Base-by-base conservation (phyloP, 2,329 filamentous ascomycete genomes). In the Epichloe bromicola region DNA sequence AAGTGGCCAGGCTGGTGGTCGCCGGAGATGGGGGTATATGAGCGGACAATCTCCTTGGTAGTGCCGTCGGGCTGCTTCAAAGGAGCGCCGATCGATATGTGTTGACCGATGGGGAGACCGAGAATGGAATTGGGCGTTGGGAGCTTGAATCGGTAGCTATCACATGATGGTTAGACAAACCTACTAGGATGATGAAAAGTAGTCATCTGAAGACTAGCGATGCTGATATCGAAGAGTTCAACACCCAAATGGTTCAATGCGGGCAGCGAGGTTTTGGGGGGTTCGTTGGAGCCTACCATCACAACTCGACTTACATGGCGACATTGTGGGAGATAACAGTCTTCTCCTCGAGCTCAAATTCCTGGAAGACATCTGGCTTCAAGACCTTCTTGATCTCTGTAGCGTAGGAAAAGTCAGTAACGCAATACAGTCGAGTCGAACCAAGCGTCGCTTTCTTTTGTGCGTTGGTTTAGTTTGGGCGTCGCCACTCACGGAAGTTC, bases 251-350 rank as follows among this genome's bases (percentile, higher is more conserved):
- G 40, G 14, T 10, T 34, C 14, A n/a, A 17, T n/a, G 39, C 34
- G 26, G 39, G 20, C 19, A 36, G 48, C 7, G 20, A 42, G 12
- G 17, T 23, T 39, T 17, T 23, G 6, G 34, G 26, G 30, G 30
- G 1, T 30, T 4, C 30, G 5, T 47, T 19, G 11, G 39, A 23
- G 39, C 4, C 8, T 44, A 11, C 10, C 30, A 44, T 10, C 15
- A 26, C 26, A 42, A 34, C 42, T 33, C n/a, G 6, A 70, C 79
- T 64, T 71, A 89, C 86, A 98, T 95, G 69, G 91, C 90, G 54
- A 95, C 91, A 76, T 98, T 98, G 80, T 97, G 93, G 34, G 91
- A 95, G 63, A 97, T 84, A 58, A 94, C 79, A 14, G 85, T 97
- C 80, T 96, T 97, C 70, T 97, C 88, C 69, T 86, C 84, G 60